Evolutionary conservation across 495 filamentous ascomycete genomes (phyloP), one percentile per base, ranked within the genome.

Genomic region (Hyaloscypha bicolor): DNA sequence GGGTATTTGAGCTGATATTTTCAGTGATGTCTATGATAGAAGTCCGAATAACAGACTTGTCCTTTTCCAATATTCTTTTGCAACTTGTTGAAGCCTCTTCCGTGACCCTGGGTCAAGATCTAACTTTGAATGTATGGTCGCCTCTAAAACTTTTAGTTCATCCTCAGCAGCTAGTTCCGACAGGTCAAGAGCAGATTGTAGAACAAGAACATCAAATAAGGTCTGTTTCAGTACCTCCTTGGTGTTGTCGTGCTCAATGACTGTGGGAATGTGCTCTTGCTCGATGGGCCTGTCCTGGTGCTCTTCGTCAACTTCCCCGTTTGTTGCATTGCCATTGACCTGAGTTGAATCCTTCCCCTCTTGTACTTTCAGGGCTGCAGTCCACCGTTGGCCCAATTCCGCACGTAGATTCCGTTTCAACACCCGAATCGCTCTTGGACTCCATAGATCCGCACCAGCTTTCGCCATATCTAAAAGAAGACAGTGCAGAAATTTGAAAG

Each of bases 371-470:
- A 83, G 69, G 45, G 76, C 77, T 56, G 79, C 73, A 30, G 73
- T 66, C 84, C 78, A 85, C 1, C 70, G 64, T 59, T 71, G 71
- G 33, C 72, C 77, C 45, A 91, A 68, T 59, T 81, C 79, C 51
- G 74, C 75, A 19, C 81, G 72, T 14, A 92, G 71, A 37, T 76
- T 63, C 9, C 67, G 64, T 78, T 94, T 96, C 55, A 98, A 71
- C 3, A 80, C 79, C 9, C 71, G 69, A 0, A 93, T 85, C 0
- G 91, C 91, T 3, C 82, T 84, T 3, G 87, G 84, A 64, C 88
- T 94, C 95, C 95, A 99, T 9, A 98, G 75, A 71, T 98, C 95
- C 37, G 79, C 78, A 1, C 95, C 95, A 11, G 80, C 79, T 14
- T 80, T 77, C 42, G 83, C 83, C 93, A 99, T 96, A 1, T 82